Evolutionary conservation across 192 early-diverging fungal species (phyloP).

Genomic region (Coemansia sp.): DNA sequence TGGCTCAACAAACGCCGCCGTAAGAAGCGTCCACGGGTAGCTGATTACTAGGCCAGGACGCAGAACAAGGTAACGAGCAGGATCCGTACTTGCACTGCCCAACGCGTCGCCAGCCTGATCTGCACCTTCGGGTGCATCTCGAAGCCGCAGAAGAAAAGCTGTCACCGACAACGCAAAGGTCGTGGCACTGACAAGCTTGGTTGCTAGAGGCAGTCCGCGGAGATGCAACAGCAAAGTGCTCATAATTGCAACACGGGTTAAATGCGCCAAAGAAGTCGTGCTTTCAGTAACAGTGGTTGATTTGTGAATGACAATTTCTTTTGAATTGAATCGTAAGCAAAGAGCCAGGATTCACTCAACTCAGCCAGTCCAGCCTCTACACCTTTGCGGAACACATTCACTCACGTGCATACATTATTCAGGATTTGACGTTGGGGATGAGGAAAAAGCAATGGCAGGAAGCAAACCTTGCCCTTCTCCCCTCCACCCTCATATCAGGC

Average conservation of each 20-base stretch:
- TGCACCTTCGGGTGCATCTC: background rate
- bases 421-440: background rate
- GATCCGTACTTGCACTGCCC: conserved; percentile 18
- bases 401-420: background rate
- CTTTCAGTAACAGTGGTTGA: too few species aligned
- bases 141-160: conserved; percentile 19
- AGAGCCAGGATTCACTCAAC: background rate
- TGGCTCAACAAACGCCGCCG: conserved; percentile 37
- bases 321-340: background rate
- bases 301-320: background rate
- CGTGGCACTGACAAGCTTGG: conserved; percentile 22
- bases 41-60: conserved; percentile 28
- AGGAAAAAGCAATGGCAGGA: background rate
- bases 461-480: background rate
- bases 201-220: conserved; percentile 33
- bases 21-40: conserved; percentile 52
- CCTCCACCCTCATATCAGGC: background rate
- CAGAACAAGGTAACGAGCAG: conserved; percentile 40
- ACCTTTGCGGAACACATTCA: background rate
- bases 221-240: conserved; percentile 24
- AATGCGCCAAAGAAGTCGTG: too few species aligned
- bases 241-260: conserved; percentile 20
- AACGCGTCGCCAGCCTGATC: conserved; percentile 11
- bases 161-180: conserved; percentile 23
- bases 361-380: background rate